Evolutionary conservation across 306 rosid genomes (phyloP), one percentile per base, ranked within the genome.

Genomic region (Senna siamea): DNA sequence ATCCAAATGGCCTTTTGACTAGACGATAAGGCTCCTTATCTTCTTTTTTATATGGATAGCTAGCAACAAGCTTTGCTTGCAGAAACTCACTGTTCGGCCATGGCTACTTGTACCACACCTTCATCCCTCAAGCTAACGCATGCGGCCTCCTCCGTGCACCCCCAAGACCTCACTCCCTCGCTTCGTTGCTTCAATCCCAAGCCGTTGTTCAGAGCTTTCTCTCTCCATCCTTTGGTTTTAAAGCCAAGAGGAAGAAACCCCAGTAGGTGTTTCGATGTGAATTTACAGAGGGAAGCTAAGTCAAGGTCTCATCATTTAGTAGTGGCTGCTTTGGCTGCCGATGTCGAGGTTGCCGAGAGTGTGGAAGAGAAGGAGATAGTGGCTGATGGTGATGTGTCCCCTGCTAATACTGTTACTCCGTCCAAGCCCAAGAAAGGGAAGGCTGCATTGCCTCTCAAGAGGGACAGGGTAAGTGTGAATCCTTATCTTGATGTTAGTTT

Each of bases 391-490:
- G 76, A 38, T 72, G 84, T 40, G 7, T 30, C 85, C 2, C 56
- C 60, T 12, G 2, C 73, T 5, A 26, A 8, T 14, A 10, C 85
- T 3, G 73, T 67, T 59, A 2, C 72, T 30, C 19, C 78, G 15
- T 51, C 83, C 6, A 94, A 92, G 72, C 98, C 97, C 8, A 92
- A 88, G 86, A 90, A 81, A 54, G 99, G 98, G 46, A 94, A 94
- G 74, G 93, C 97, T 37, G 98, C 99, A 60, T 85, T 94, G 84
- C 92, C 67, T 66, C 90, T 94, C 65, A 92, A 92, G 87, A 87
- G 96, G 69, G 99, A 94, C 6, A 87, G 98, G 82, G 99, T 94
- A 82, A 72, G 83, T 50, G 43, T 11, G 2, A 23, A 74, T 28
- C 47, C 69, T 32, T 65, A 0, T 47, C 43, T 8, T 73, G 18